phyloP scores from a whole-genome alignment of 2,329 filamentous ascomycete species.

The Harringtonia aguacate region DNA sequence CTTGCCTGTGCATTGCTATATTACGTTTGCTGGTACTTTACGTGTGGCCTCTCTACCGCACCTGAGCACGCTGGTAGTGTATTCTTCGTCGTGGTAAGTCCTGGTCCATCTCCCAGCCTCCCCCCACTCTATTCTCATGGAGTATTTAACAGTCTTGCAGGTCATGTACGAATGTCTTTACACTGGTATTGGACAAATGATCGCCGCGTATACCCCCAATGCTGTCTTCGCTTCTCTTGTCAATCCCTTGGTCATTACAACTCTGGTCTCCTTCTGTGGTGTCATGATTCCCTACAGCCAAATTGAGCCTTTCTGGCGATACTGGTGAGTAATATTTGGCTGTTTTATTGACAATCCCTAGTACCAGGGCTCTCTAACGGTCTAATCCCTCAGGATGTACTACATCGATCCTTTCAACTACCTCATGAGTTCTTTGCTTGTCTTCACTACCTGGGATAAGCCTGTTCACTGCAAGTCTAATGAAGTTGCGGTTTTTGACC shows the following conservation, averaged over 20 bases:
- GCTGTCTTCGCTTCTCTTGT: slow-evolving; percentile 46
- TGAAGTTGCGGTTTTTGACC: slow-evolving; percentile 42
- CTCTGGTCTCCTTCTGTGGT: slow-evolving; percentile 61
- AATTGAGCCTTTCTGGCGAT: slow-evolving; percentile 56
- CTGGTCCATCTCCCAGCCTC: too few relatives aligned
- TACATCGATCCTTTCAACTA: slow-evolving; percentile 52
- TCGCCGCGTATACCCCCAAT: slow-evolving; percentile 51
- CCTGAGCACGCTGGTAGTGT: slow-evolving; percentile 42
- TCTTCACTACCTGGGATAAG: slow-evolving; percentile 36
- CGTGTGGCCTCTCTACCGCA: slow-evolving; percentile 37
- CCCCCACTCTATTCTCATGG: slow-evolving; percentile 47
- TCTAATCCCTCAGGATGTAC: too few relatives aligned
- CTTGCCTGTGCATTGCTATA: slow-evolving; percentile 42
- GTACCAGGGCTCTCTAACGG: too few relatives aligned
- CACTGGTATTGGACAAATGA: slow-evolving; percentile 49
- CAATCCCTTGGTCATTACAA: slow-evolving; percentile 43
- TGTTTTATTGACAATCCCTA: too few relatives aligned
- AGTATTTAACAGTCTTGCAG: too few relatives aligned
- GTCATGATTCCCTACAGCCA: slow-evolving; percentile 57
- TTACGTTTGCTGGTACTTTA: slow-evolving; percentile 33
- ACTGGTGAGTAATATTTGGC: too few relatives aligned
- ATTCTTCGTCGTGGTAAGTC: slow-evolving; percentile 44
- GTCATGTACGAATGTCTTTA: slow-evolving; percentile 50
- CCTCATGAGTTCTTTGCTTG: slow-evolving; percentile 43
- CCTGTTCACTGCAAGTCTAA: slow-evolving; percentile 31